Conservation (phyloP, 257 asterid genomes). For the Gentiana macrophylla region DNA sequence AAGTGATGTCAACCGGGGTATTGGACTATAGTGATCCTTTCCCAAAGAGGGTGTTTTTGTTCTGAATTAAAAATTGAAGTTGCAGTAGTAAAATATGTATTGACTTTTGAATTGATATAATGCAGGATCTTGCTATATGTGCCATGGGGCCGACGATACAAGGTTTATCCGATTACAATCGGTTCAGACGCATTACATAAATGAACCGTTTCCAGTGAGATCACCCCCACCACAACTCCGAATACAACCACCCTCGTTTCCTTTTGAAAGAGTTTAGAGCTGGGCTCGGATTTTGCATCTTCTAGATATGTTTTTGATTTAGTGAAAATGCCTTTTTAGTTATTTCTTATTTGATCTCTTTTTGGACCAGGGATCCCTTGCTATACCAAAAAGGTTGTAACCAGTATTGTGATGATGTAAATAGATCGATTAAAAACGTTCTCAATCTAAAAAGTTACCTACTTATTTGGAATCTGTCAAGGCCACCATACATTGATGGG, state of each 20-base stretch:
- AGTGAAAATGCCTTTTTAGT: too few species aligned
- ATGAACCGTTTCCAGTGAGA: constrained; percentile 90
- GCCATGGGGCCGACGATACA: constrained; percentile 82
- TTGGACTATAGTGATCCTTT: constrained; percentile 3
- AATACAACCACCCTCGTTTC: constrained; percentile 1
- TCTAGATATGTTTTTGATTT: constrained; percentile 17
- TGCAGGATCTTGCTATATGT: constrained; percentile 75
- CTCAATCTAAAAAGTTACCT: too few species aligned
- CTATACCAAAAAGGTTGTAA: too few species aligned
- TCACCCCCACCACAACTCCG: too few species aligned
- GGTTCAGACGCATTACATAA: constrained; percentile 99
- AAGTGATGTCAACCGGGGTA: constrained; percentile 72
- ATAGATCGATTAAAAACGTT: too few species aligned
- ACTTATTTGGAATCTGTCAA: too few species aligned
- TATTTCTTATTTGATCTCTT: too few species aligned
- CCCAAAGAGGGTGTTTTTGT: background rate
- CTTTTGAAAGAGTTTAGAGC: constrained; percentile 1
- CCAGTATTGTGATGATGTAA: too few species aligned
- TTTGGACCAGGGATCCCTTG: too few species aligned
- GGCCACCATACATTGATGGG: too few species aligned
- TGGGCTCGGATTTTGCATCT: constrained; percentile 8
- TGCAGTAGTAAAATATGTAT: too few species aligned
- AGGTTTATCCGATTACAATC: constrained; percentile 85
- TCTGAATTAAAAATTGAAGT: background rate
- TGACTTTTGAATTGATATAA: background rate